Evolutionary conservation across 2,329 filamentous ascomycete genomes (phyloP).

Genomic region (Clathrospora elynae): DNA sequence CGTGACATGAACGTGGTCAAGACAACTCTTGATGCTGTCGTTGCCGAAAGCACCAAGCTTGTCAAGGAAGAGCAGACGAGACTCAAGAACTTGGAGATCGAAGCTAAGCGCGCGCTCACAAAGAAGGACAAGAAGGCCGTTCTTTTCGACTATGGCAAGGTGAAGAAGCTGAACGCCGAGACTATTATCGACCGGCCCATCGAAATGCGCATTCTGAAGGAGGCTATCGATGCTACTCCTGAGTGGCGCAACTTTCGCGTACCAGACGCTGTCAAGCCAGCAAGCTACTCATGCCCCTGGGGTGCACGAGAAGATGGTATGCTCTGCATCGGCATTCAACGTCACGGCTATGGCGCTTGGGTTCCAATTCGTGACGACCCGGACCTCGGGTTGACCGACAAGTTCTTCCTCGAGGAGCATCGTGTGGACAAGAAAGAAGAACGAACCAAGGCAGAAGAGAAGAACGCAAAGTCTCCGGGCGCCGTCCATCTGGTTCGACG

Average conservation of each 20-base stretch:
- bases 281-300: constrained; percentile 91
- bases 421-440: constrained; percentile 98
- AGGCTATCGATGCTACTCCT: constrained; percentile 66
- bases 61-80: constrained; percentile 74
- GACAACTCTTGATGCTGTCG: constrained; percentile 75
- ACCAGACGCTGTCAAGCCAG: constrained; percentile 87
- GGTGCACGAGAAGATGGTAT: constrained; percentile 93
- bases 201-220: constrained; percentile 82
- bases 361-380: constrained; percentile 88
- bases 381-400: constrained; percentile 83
- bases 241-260: constrained; percentile 84
- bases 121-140: constrained; percentile 99
- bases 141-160: constrained; percentile 88
- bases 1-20: constrained; percentile 82
- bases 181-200: constrained; percentile 89
- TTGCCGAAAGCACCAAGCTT: constrained; percentile 71
- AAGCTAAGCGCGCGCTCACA: constrained; percentile 78
- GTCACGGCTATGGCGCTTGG: constrained; percentile 96
- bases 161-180: constrained; percentile 94
- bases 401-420: constrained; percentile 96
- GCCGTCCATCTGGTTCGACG: constrained; percentile 95
- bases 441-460: constrained; percentile 73
- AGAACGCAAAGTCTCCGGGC: constrained; percentile 85
- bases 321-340: constrained; percentile 90
- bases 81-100: constrained; percentile 67